These are phyloP conservation scores for Sutorius eximius DNA, from an alignment of 1,284 basidiomycete genomes.

Conservation along the genomic window DNA sequence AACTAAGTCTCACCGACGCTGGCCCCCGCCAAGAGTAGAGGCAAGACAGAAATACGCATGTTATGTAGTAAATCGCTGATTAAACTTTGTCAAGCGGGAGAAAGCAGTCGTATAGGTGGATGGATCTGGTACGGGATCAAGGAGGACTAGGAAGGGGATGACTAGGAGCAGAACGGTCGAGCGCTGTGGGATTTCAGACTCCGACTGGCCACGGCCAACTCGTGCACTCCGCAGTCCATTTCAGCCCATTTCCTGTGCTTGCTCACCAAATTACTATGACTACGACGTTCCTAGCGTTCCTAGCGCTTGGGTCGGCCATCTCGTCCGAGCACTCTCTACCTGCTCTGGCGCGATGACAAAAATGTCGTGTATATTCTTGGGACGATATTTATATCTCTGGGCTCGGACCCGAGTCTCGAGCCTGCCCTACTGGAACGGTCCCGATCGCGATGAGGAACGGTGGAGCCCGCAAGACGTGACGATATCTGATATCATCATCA, in stretches of 20 bases:
- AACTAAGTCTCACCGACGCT: constrained; percentile 23
- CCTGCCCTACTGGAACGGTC: not conserved
- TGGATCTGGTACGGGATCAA: constrained; percentile 2
- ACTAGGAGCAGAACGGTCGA: constrained; percentile 7
- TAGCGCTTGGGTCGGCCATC: not conserved
- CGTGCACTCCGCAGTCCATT: not conserved
- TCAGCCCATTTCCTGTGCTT: not conserved
- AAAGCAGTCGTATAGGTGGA: not conserved
- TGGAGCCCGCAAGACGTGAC: not conserved
- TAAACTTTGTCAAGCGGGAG: not conserved
- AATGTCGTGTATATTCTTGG: not conserved
- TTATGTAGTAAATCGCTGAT: not conserved
- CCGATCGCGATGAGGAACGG: not conserved
- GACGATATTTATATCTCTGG: not conserved
- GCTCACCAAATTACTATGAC: not conserved
- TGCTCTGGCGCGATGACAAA: not conserved
- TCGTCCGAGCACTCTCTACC: not conserved
- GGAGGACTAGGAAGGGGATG: not conserved
- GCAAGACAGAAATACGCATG: constrained; percentile 33
- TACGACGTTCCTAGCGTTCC: not conserved
- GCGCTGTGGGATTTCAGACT: constrained; percentile 18
- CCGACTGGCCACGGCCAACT: constrained; percentile 15
- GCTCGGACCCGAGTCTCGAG: not conserved
- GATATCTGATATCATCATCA: not conserved
- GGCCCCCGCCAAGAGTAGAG: constrained; percentile 27